Evolutionary conservation across 208 protist genomes (phyloP), one percentile per base, ranked within the genome.

Genomic region (Vickermania ingenoplastis): DNA sequence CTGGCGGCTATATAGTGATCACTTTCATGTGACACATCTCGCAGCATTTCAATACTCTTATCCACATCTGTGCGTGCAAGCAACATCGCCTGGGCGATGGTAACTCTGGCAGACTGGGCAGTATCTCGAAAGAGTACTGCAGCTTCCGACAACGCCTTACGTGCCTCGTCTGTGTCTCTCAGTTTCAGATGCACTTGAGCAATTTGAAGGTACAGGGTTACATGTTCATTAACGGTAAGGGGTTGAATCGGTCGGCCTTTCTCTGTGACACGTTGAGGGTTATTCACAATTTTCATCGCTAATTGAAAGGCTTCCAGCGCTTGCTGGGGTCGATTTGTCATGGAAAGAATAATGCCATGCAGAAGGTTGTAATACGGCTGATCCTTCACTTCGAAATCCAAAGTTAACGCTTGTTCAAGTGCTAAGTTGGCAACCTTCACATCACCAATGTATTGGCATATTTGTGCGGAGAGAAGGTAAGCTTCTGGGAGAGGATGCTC

Each of bases 301-400:
- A 67, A 62, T 51, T 92, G 56, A 31, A 97, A 62, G 11, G 71
- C 65, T 53, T 81, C 71, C 50, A 96, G 65, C 17, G 92, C 86
- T 60, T 91, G 72, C 21, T 80, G 53, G 1, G 70, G 31, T 56
- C 95, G 79, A 51, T 85, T 79, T 29, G 78, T 71, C 61, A 75
- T 79, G 31, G 68, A 63, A 55, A 89, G 70, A 31, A 97, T 75
- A 25, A 80, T 83, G 31, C 92, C 96, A 41, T 84, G 83, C 11
- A 98, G 64, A 13, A 98, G 63, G 62, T 97, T 91, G 67, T 96
- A 98, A 2, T 86, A 63, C 5, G 93, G 84, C 63, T 86, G 79
- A 61, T 97, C 88, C 57, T 94, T 88, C 22, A 98, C 63, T 28
- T 89, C 77, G 75, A 98, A 98, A 66, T 98, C 87, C 27, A 95